Base-by-base conservation (phyloP, 2,329 filamentous ascomycete species). In the Cercospora berteroae region DNA sequence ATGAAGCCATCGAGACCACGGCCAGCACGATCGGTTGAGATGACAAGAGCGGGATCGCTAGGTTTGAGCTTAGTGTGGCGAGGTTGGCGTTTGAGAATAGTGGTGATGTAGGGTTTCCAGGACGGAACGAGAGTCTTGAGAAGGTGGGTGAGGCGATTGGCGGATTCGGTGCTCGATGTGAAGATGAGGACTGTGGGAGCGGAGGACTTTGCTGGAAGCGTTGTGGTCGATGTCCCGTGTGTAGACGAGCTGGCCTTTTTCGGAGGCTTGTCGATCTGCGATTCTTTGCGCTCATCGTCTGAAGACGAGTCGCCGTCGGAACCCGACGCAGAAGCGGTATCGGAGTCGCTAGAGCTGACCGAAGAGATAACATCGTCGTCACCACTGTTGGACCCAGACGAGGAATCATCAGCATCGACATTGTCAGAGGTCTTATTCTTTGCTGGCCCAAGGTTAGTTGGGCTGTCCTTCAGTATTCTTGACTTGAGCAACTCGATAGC, bases 1-100 rank as follows among this genome's bases (percentile, higher is more conserved):
- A 44, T 60, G 4, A 76, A 63, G 13, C 70, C 62, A 78, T 98
- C 94, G 27, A 98, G 88, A 74, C 94, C 95, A 70, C 94, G 91
- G 2, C 93, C 92, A 0, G 95, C 92, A n/a, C 96, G 90, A 77
- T 98, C 94, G 0, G 95, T 96, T 0, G 94, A 93, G 56, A 98
- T 89, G 5, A 75, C 69, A 52, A 98, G 87, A 57, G 96, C 88
- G 6, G 89, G 88, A 27, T n/a, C 86, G 85, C 27, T 84, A 4
- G 44, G 5, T 84, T 25, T 94, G 83, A 89, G 88, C 73, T 88
- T 89, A 67, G 89, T 27, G 89, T 90, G 0, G 20, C 61, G 64
- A 9, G 69, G 65, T 44, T 68, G 70, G 13, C 92, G 92, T 60
- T 77, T 78, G n/a, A 77, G 75, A 5, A 79, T 64, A 1, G 74